Conservation (phyloP, 2,329 filamentous ascomycete genomes). For the Beauveria rudraprayagi region DNA sequence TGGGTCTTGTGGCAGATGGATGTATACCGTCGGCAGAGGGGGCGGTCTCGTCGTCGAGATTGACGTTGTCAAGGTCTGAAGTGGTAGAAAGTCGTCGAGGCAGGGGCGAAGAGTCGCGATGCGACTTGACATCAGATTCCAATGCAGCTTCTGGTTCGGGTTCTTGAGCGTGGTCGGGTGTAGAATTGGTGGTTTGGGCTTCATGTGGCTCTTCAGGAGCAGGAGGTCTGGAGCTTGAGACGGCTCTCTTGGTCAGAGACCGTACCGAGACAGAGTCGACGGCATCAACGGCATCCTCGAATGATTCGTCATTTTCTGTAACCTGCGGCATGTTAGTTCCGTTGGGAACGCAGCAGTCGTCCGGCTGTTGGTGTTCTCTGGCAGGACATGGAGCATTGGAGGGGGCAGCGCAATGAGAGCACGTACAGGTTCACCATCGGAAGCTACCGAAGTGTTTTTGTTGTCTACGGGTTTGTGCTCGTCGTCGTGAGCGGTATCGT, state of each 20-base stretch:
- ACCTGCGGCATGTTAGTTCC: slow-evolving; percentile 17
- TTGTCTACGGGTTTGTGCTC: slow-evolving; percentile 4
- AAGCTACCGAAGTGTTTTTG: not conserved
- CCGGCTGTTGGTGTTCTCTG: not conserved
- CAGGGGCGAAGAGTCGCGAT: slow-evolving; percentile 29
- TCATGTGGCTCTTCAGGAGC: slow-evolving; percentile 13
- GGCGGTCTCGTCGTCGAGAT: slow-evolving; percentile 52
- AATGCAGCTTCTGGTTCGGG: not conserved
- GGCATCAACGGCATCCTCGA: slow-evolving; percentile 70
- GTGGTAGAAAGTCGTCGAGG: slow-evolving; percentile 39
- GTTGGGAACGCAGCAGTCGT: slow-evolving; percentile 9
- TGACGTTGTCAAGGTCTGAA: slow-evolving; percentile 52
- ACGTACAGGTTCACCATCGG: slow-evolving; percentile 3
- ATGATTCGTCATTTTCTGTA: slow-evolving; percentile 36
- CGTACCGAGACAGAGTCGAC: slow-evolving; percentile 51
- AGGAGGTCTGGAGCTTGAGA: slow-evolving; percentile 16
- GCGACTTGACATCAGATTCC: slow-evolving; percentile 14
- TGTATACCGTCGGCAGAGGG: slow-evolving; percentile 25
- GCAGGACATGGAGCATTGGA: not conserved
- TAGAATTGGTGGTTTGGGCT: not conserved
- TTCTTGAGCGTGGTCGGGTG: not conserved
- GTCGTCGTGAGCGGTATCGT: slow-evolving; percentile 12
- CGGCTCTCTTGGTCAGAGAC: slow-evolving; percentile 49
- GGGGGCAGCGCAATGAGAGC: not conserved
- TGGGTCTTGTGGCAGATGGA: not conserved